A percentile compares a stretch with the other conserved stretches of the same genome.
Conservation (phyloP, 176 grass and related monocot genomes). For the Phragmites australis region DNA sequence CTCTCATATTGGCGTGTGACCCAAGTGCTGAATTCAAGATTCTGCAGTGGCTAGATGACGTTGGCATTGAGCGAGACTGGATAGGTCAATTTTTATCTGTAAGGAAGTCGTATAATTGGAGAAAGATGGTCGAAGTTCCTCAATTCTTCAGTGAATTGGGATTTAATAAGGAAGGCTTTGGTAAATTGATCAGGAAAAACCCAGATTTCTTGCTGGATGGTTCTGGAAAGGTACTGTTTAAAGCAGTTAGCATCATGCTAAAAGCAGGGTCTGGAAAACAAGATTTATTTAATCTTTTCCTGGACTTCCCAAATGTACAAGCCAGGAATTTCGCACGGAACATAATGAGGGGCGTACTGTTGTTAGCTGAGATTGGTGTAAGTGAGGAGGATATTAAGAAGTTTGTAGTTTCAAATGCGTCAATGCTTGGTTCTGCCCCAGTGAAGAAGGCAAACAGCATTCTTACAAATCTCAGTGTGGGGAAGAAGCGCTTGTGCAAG, state of each 20-base stretch:
- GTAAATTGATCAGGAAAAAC: constrained; percentile 51
- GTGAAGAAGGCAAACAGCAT: constrained; percentile 54
- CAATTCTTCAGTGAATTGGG: constrained; percentile 54
- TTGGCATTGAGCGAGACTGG: constrained; percentile 57
- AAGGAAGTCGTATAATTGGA: constrained; percentile 55
- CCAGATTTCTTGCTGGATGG: constrained; percentile 64
- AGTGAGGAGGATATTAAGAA: constrained; percentile 45
- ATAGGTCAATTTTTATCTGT: constrained; percentile 41
- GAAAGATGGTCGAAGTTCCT: constrained; percentile 49
- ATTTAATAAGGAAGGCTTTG: constrained; percentile 47
- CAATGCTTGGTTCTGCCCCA: constrained; percentile 44
- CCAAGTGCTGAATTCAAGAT: constrained; percentile 47
- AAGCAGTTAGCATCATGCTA: constrained; percentile 42
- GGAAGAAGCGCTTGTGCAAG: constrained; percentile 48
- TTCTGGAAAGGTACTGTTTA: constrained; percentile 57
- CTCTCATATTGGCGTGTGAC: constrained; percentile 41
- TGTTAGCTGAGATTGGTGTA: constrained; percentile 46
- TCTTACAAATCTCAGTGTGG: constrained; percentile 41
- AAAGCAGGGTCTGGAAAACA: constrained; percentile 55
- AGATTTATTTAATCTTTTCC: constrained; percentile 49
- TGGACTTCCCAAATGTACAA: constrained; percentile 52
- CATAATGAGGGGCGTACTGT: constrained; percentile 26
- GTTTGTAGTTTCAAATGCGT: constrained; percentile 48
- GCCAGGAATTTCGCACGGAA: constrained; percentile 46
- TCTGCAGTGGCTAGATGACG: constrained; percentile 46